Evolutionary conservation across 176 grass and related monocot genomes (phyloP).

Genomic region (Melocanna baccifera): DNA sequence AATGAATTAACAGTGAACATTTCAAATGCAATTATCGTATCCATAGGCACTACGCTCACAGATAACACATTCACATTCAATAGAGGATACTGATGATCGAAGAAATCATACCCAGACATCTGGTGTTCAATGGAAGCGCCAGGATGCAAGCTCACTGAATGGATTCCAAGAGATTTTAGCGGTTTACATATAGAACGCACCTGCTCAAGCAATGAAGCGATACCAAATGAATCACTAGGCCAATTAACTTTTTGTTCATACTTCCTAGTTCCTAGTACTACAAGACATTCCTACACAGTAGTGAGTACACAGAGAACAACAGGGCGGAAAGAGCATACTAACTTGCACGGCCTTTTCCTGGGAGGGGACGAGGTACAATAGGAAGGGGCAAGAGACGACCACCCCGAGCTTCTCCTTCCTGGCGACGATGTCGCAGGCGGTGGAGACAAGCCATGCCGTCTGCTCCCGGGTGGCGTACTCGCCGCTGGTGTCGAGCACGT

Average conservation of each 20-base stretch:
- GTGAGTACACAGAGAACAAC: background rate
- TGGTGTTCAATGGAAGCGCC: conserved; percentile 63
- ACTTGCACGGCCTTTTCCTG: conserved; percentile 73
- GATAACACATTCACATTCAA: background rate
- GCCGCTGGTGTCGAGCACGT: conserved; percentile 65
- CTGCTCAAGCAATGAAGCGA: conserved; percentile 32
- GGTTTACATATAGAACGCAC: conserved; percentile 73
- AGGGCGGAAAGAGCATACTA: background rate
- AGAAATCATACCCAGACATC: conserved; percentile 53
- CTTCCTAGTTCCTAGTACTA: background rate
- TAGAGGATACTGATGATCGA: background rate
- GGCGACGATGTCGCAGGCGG: conserved; percentile 66
- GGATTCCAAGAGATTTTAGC: conserved; percentile 70
- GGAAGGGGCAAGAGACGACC: conserved; percentile 57
- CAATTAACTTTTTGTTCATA: background rate
- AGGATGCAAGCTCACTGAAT: conserved; percentile 84
- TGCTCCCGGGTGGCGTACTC: conserved; percentile 51
- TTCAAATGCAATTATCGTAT: background rate
- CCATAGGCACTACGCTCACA: background rate
- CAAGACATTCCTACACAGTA: background rate
- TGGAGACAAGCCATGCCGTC: conserved; percentile 77
- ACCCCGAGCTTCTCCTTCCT: conserved; percentile 81
- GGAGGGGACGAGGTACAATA: conserved; percentile 72
- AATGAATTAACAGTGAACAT: conserved; percentile 6
- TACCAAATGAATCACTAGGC: background rate